Conservation (phyloP, 2,329 filamentous ascomycete species). For the Botryotinia convoluta region DNA sequence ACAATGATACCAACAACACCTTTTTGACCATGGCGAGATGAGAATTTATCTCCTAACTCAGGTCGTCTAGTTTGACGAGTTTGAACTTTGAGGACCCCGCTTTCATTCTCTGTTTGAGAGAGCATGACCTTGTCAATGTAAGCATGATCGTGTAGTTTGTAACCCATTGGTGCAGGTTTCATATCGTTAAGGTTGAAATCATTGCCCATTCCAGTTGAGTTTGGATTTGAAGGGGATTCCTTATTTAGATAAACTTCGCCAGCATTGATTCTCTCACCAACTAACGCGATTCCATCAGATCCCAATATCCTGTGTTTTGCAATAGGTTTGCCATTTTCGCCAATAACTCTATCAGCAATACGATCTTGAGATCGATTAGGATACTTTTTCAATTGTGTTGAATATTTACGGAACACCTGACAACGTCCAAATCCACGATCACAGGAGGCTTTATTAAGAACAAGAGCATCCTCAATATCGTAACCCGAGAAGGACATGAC, state of each 20-base stretch:
- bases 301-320: conserved; percentile 73
- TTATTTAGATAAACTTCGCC: conserved; percentile 92
- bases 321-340: conserved; percentile 58
- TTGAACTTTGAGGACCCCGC: conserved; percentile 86
- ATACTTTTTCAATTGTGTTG: conserved; percentile 82
- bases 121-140: conserved; percentile 98
- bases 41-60: conserved; percentile 97
- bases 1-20: conserved; percentile 96
- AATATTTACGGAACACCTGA: conserved; percentile 96
- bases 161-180: conserved; percentile 66
- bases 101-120: conserved; percentile 83
- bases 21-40: conserved; percentile 96
- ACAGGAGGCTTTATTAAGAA: conserved; percentile 92
- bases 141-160: conserved; percentile 77
- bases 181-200: conserved; percentile 63
- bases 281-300: conserved; percentile 81
- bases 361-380: conserved; percentile 72
- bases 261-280: conserved; percentile 73
- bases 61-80: conserved; percentile 93
- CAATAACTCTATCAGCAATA: conserved; percentile 56
- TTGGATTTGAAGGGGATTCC: conserved; percentile 75
- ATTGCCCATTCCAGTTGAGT: conserved; percentile 67
- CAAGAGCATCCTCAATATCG: conserved; percentile 97
- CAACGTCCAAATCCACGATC: conserved; percentile 95
- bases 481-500: conserved; percentile 99